Base-by-base conservation (phyloP, 2,329 filamentous ascomycete genomes). In the Trichoderma pleuroti region DNA sequence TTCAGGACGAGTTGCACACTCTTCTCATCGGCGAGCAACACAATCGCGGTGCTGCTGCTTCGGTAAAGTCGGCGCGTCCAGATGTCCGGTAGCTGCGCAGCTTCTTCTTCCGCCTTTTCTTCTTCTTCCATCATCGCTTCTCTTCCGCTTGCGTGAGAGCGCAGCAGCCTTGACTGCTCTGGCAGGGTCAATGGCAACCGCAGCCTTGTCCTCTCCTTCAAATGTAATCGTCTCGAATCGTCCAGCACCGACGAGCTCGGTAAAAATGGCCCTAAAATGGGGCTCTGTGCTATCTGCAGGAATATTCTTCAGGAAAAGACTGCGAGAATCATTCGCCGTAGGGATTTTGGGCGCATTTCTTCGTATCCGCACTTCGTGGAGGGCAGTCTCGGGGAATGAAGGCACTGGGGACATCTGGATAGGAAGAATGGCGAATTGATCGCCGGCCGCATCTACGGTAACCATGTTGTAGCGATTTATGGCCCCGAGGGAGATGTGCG, bases 231-330 rank as follows among this genome's bases (percentile, higher is more conserved):
- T 85, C 80, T 97, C 93, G 61, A 98, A 92, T 60, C 92, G 87
- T 3, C 92, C 92, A 0, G 91, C 90, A 10, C 93, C 92, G 0
- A 98, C 86, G 18, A 97, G 87, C 1, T 86, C 84, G 1, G 88
- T 83, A 75, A 98, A 97, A 0, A 98, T 83, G 54, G 90, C 85
- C 57, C 93, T 90, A 54, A 98, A 86, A 76, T 94, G 92, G 1
- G 85, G 80, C 70, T 93, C 90, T 5, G 93, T 97, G 71, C 93
- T 91, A 78, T 98, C 94, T 73, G 91, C 85, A 8, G 96, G 96
- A 1, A 97, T 83, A 77, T 99, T 98, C 73, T 94, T 92, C n/a
- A 97, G 79, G 81, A 97, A 99, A 21, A 99, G 86, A 72, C 92
- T 94, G 75, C 94, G 90, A 18, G 88, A 84, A 75, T 95, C 92